These are phyloP conservation scores for Ogataea pini DNA, from an alignment of 805 yeast species.

Conservation along the genomic window DNA sequence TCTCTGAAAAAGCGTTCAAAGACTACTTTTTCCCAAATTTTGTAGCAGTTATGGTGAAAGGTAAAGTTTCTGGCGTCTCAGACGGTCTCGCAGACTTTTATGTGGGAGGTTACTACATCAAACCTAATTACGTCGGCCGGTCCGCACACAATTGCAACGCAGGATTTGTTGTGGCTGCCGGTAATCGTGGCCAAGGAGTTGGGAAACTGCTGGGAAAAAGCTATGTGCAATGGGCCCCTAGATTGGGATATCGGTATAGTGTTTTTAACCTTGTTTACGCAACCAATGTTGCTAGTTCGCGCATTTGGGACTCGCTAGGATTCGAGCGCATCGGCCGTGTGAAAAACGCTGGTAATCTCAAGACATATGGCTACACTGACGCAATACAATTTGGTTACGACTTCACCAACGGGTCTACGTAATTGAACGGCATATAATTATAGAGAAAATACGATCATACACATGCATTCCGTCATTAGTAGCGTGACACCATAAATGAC, in stretches of 20 bases:
- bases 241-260: constrained; percentile 75
- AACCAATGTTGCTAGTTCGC: constrained; percentile 71
- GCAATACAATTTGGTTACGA: constrained; percentile 79
- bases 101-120: constrained; percentile 76
- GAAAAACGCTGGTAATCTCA: constrained; percentile 70
- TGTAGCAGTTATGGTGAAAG: constrained; percentile 60
- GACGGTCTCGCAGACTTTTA: constrained; percentile 48
- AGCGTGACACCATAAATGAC: no score
- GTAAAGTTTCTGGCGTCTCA: constrained; percentile 32
- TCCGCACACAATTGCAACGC: constrained; percentile 88
- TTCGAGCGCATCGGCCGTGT: constrained; percentile 77
- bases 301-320: constrained; percentile 82
- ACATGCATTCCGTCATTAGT: no score
- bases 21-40: constrained; percentile 69
- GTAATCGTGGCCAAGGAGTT: constrained; percentile 57
- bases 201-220: constrained; percentile 70
- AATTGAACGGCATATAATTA: no score
- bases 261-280: constrained; percentile 88
- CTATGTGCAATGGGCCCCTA: constrained; percentile 73
- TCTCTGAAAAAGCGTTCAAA: constrained; percentile 51
- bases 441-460: no score
- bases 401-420: constrained; percentile 9
- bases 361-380: constrained; percentile 68
- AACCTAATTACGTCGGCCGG: constrained; percentile 85
- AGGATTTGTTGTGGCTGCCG: constrained; percentile 71